phyloP scores from a whole-genome alignment of 495 filamentous ascomycete species.

The Aspergillus saccharolyticus region DNA sequence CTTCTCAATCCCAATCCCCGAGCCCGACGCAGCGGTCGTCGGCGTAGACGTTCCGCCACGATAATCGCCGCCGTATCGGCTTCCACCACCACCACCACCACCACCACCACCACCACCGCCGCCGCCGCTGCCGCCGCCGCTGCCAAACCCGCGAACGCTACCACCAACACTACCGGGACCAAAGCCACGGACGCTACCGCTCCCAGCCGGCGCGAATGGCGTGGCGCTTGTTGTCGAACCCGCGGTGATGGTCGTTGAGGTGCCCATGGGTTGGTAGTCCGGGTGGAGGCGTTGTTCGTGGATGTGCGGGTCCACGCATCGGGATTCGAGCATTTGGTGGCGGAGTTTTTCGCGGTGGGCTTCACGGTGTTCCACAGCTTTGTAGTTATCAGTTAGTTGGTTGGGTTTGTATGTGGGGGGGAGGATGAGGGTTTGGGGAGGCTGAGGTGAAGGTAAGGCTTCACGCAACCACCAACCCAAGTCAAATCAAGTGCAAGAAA shows the following conservation, averaged over 20 bases:
- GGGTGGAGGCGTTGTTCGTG: conserved; percentile 15
- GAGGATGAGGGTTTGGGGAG: not conserved
- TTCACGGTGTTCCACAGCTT: conserved; percentile 34
- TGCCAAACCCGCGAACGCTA: no score
- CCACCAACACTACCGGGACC: no score
- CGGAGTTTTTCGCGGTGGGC: conserved; percentile 16
- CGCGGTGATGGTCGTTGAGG: not conserved
- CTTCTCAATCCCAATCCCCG: not conserved
- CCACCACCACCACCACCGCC: no score
- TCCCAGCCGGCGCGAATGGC: no score
- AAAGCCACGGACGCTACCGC: not conserved
- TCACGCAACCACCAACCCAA: no score
- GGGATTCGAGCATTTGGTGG: conserved; percentile 12
- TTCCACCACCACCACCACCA: no score
- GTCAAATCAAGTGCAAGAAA: no score
- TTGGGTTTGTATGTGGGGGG: conserved; percentile 16
- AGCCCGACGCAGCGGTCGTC: no score
- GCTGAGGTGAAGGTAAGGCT: not conserved
- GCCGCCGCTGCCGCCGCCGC: no score
- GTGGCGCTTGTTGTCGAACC: no score
- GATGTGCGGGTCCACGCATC: conserved; percentile 10
- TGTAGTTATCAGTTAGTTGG: conserved; percentile 15
- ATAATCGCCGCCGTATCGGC: no score
- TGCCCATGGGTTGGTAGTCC: not conserved
- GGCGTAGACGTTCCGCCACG: no score